Percentiles rank a stretch among this genome's conserved stretches.
Evolutionary conservation across 2,329 filamentous ascomycete species (phyloP).

Genomic region (Trichothecium roseum): DNA sequence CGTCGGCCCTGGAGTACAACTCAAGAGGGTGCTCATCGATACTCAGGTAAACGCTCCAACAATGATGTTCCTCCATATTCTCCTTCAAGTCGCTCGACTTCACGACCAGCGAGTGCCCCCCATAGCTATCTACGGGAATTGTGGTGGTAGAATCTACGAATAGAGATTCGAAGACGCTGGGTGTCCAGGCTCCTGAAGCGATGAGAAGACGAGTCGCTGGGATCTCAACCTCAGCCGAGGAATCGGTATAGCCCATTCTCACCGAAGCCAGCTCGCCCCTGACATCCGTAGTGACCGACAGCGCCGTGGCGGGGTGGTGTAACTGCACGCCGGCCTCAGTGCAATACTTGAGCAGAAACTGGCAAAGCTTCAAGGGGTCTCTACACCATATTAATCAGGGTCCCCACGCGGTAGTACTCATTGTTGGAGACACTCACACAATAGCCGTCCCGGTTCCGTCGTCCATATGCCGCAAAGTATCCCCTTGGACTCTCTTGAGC

Average conservation of each 20-base stretch:
- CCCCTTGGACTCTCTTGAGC: slow-evolving; percentile 33
- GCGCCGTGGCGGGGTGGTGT: slow-evolving; percentile 51
- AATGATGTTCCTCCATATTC: slow-evolving; percentile 33
- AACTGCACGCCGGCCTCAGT: slow-evolving; percentile 51
- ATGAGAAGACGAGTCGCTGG: slow-evolving; percentile 57
- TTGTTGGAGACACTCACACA: slow-evolving; percentile 38
- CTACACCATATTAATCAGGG: slow-evolving; percentile 23
- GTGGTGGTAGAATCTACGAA: slow-evolving; percentile 45
- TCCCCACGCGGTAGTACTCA: no score
- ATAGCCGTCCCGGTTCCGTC: slow-evolving; percentile 51
- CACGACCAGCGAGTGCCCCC: slow-evolving; percentile 64
- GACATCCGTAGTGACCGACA: slow-evolving; percentile 39
- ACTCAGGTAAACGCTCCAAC: slow-evolving; percentile 60
- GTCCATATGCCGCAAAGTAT: slow-evolving; percentile 50
- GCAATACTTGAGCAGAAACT: slow-evolving; percentile 51
- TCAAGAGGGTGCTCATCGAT: slow-evolving; percentile 51
- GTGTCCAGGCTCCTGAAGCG: slow-evolving; percentile 62
- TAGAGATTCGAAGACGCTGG: slow-evolving; percentile 50
- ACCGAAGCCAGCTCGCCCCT: slow-evolving; percentile 41
- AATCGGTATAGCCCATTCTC: slow-evolving; percentile 32
- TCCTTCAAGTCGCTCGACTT: slow-evolving; percentile 32
- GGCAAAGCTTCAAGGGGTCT: slow-evolving; percentile 56
- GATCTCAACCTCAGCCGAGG: slow-evolving; percentile 37
- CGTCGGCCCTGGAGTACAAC: slow-evolving; percentile 55
- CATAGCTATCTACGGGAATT: slow-evolving; percentile 44